Evolutionary conservation across 176 grass and related monocot species (phyloP).

Genomic region (Melocanna baccifera): DNA sequence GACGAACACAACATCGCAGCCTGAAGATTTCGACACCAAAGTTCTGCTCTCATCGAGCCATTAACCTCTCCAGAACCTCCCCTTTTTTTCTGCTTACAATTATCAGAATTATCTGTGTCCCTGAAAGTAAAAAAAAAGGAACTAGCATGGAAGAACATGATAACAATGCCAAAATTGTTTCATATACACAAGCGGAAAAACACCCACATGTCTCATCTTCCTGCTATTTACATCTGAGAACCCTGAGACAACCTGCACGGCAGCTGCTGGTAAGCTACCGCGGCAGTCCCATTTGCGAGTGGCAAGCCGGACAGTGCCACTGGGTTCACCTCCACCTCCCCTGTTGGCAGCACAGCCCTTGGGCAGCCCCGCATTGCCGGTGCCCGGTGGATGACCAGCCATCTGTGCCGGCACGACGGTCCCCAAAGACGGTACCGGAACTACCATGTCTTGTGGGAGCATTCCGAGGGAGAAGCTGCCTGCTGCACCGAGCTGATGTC

Average conservation of each 20-base stretch:
- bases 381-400: constrained; percentile 1
- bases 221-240: constrained; percentile 62
- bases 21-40: constrained; percentile 7
- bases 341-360: constrained; percentile 43
- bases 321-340: constrained; percentile 42
- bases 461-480: constrained; percentile 51
- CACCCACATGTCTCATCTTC: constrained; percentile 27
- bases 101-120: neutral
- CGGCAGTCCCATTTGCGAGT: constrained; percentile 5
- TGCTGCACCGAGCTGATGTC: constrained; percentile 34
- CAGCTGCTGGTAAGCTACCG: constrained; percentile 45
- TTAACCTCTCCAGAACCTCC: neutral
- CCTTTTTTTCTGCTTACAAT: constrained; percentile 9
- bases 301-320: constrained; percentile 21
- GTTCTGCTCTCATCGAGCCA: neutral
- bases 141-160: constrained; percentile 12
- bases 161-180: constrained; percentile 13
- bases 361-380: constrained; percentile 18
- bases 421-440: constrained; percentile 33
- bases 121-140: neutral
- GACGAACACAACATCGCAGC: neutral
- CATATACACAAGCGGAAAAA: constrained; percentile 15
- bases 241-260: constrained; percentile 56
- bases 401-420: constrained; percentile 18
- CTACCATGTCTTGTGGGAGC: constrained; percentile 37